phyloP scores from a whole-genome alignment of 306 rosid genomes.

The Parietaria judaica region DNA sequence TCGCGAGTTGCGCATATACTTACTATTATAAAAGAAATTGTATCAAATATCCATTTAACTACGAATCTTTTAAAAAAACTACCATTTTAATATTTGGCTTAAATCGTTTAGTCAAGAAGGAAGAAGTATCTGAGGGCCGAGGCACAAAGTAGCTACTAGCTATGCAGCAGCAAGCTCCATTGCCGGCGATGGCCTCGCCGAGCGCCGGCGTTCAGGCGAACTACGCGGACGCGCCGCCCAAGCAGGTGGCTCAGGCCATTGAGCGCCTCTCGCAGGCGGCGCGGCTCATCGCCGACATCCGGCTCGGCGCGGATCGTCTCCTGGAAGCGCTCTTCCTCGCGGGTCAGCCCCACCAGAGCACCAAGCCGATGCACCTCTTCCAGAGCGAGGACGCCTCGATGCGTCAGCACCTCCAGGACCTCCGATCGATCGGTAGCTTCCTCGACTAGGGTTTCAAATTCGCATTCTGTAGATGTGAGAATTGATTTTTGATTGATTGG shows the following conservation, averaged over 20 bases:
- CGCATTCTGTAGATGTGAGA: background rate
- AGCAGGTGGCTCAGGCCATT: conserved; percentile 88
- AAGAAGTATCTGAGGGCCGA: too few relatives aligned
- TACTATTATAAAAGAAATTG: too few relatives aligned
- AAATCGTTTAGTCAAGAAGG: too few relatives aligned
- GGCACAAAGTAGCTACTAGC: too few relatives aligned
- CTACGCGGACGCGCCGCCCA: conserved; percentile 79
- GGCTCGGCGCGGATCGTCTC: conserved; percentile 87
- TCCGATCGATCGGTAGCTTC: conserved; percentile 61
- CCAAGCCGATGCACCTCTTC: conserved; percentile 59
- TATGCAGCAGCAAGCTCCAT: conserved; percentile 36
- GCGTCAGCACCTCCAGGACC: conserved; percentile 81
- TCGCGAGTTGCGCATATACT: too few relatives aligned
- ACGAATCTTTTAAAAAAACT: too few relatives aligned
- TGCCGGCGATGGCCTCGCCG: conserved; percentile 26
- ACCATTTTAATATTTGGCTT: too few relatives aligned
- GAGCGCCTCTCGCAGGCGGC: conserved; percentile 76
- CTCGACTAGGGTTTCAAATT: background rate
- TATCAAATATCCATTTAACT: too few relatives aligned
- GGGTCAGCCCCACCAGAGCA: conserved; percentile 65
- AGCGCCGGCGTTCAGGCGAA: conserved; percentile 23
- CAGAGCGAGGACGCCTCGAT: conserved; percentile 66
- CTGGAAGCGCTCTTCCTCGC: conserved; percentile 74
- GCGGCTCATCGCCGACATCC: conserved; percentile 70
- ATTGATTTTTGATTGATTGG: conserved; percentile 6